These are phyloP conservation scores for Mercurialis annua DNA, from an alignment of 345 rosid species.

Conservation along the genomic window DNA sequence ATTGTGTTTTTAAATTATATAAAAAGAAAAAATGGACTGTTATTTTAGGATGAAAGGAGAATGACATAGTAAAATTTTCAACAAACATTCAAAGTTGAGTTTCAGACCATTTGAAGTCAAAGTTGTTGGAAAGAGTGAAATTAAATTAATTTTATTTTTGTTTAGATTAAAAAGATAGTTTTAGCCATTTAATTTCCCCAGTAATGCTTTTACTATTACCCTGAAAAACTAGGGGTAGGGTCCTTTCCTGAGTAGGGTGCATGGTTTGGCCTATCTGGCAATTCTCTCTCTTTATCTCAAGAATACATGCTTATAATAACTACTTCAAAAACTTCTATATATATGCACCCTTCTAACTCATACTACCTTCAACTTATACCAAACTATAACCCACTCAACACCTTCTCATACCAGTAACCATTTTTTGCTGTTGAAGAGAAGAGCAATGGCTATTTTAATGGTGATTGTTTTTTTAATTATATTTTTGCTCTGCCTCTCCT, in stretches of 20 bases:
- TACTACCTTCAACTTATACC: constrained; percentile 16
- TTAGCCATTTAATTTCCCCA: constrained; percentile 5
- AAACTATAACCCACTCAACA: not conserved
- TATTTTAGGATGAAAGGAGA: no score
- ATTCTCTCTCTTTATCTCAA: constrained; percentile 16
- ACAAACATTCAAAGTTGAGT: constrained; percentile 1
- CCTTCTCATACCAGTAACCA: constrained; percentile 15
- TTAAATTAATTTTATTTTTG: not conserved
- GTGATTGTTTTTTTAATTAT: constrained; percentile 29
- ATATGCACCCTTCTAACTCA: constrained; percentile 22
- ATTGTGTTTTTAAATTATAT: no score
- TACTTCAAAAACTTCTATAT: constrained; percentile 15
- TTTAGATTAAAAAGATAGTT: not conserved
- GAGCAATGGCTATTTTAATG: constrained; percentile 63
- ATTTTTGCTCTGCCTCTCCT: constrained; percentile 39
- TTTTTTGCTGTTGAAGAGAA: constrained; percentile 9
- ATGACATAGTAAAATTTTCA: no score
- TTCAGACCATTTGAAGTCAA: constrained; percentile 8
- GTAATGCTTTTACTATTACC: constrained; percentile 18
- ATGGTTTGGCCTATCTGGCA: constrained; percentile 34
- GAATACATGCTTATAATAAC: not conserved
- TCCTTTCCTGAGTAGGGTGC: constrained; percentile 28
- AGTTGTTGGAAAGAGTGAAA: constrained; percentile 3
- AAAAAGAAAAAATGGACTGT: no score
- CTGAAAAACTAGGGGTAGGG: constrained; percentile 12